These are phyloP conservation scores for Iris pallida DNA, from an alignment of 116 monocot species.

Conservation along the genomic window DNA sequence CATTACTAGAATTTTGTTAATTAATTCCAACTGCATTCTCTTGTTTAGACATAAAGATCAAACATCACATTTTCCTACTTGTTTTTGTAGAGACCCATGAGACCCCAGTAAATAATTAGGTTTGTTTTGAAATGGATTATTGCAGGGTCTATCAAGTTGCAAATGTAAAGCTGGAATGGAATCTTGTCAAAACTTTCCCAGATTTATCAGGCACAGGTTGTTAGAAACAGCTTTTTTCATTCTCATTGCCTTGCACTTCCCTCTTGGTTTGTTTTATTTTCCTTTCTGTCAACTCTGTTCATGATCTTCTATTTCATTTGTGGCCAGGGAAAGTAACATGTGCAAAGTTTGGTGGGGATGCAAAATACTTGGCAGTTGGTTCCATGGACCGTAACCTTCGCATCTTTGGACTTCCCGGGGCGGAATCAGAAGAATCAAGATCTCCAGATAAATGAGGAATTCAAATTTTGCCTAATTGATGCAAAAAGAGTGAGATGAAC, in stretches of 20 bases:
- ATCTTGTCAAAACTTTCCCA: slow-evolving; percentile 80
- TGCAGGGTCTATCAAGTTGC: slow-evolving; percentile 93
- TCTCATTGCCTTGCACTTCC: too few relatives aligned
- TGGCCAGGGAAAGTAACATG: slow-evolving; percentile 64
- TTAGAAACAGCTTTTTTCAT: too few relatives aligned
- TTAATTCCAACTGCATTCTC: too few relatives aligned
- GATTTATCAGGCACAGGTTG: slow-evolving; percentile 97
- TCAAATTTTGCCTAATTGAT: neutral
- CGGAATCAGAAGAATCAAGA: slow-evolving; percentile 32
- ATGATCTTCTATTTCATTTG: neutral
- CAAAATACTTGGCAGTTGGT: slow-evolving; percentile 80
- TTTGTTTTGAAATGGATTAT: neutral
- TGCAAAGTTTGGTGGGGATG: slow-evolving; percentile 79
- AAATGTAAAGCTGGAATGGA: slow-evolving; percentile 94
- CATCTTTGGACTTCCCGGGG: slow-evolving; percentile 67
- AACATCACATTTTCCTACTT: too few relatives aligned
- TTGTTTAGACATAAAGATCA: too few relatives aligned
- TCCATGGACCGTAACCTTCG: slow-evolving; percentile 92
- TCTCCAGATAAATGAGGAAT: neutral
- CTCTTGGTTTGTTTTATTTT: too few relatives aligned
- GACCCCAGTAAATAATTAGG: neutral
- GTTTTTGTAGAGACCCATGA: too few relatives aligned
- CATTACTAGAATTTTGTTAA: too few relatives aligned
- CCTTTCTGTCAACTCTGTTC: neutral
- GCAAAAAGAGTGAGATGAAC: too few relatives aligned